phyloP scores from a whole-genome alignment of 2,329 filamentous ascomycete genomes.

The Fusarium nisikadoi region DNA sequence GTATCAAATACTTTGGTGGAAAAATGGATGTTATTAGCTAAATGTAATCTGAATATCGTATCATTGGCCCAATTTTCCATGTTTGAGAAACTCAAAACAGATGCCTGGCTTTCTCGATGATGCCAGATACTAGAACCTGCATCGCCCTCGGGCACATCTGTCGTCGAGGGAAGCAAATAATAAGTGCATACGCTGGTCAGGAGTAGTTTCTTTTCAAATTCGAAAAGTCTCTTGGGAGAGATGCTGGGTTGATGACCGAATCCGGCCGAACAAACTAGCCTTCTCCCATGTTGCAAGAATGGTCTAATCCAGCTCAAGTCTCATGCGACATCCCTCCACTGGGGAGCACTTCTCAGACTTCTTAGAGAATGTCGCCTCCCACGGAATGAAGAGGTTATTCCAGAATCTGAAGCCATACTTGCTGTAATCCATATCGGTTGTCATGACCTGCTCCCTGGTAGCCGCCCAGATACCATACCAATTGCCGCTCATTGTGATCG shows the following conservation, averaged over 20 bases:
- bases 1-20: rapidly evolving
- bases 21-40: not conserved
- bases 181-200: rapidly evolving
- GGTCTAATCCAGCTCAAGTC: not conserved
- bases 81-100: not conserved
- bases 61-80: rapidly evolving
- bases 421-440: not conserved
- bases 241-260: no score
- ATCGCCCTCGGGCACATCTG: not conserved
- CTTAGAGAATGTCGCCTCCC: not conserved
- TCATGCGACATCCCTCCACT: not conserved
- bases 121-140: not conserved
- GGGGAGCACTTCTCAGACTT: not conserved
- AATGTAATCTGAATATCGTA: rapidly evolving
- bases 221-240: rapidly evolving
- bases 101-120: no score
- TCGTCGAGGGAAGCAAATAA: no score
- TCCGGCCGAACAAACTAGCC: not conserved
- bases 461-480: constrained; percentile 4
- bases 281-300: not conserved
- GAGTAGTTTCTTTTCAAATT: not conserved
- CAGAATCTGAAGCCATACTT: not conserved
- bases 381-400: not conserved
- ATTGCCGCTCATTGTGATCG: not conserved
- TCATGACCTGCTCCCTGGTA: not conserved